phyloP scores from a whole-genome alignment of 768 basidiomycete genomes.

The Mycena olivaceomarginata region DNA sequence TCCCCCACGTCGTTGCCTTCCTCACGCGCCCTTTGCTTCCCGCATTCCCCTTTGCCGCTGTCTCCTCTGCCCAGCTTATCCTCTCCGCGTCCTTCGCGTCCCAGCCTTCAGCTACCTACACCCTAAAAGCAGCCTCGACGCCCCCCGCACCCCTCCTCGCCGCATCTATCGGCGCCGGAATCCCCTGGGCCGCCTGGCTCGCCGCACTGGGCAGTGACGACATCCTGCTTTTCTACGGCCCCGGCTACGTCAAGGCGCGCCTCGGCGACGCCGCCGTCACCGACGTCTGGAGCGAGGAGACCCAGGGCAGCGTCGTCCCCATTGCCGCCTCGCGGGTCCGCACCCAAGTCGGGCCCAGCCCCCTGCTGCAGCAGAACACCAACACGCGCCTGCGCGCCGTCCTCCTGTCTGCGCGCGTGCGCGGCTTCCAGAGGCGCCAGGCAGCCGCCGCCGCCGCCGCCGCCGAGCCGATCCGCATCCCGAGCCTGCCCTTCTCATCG shows the following conservation, averaged over 20 bases:
- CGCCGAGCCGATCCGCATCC: constrained; percentile 13
- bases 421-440: constrained; percentile 19
- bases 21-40: constrained; percentile 38
- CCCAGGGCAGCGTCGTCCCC: background rate
- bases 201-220: constrained; percentile 27
- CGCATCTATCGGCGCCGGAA: constrained; percentile 34
- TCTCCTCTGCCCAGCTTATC: constrained; percentile 32
- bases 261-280: constrained; percentile 14
- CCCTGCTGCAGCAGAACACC: constrained; percentile 35
- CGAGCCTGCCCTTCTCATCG: background rate
- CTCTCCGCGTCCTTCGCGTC: constrained; percentile 28
- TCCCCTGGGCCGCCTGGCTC: constrained; percentile 35
- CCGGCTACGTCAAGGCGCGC: constrained; percentile 34
- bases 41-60: constrained; percentile 6
- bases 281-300: constrained; percentile 26
- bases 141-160: constrained; percentile 25
- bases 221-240: constrained; percentile 30
- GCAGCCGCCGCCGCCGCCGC: background rate
- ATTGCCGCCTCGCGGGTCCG: constrained; percentile 13
- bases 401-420: constrained; percentile 36
- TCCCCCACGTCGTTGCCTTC: constrained; percentile 40
- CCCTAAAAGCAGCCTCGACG: background rate
- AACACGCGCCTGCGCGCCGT: constrained; percentile 25
- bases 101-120: background rate
- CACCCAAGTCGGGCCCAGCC: background rate